Percentiles rank a stretch among this genome's conserved stretches.
Evolutionary conservation across 164 flowering plant species (phyloP).

Genomic region (Vitis labrusca): DNA sequence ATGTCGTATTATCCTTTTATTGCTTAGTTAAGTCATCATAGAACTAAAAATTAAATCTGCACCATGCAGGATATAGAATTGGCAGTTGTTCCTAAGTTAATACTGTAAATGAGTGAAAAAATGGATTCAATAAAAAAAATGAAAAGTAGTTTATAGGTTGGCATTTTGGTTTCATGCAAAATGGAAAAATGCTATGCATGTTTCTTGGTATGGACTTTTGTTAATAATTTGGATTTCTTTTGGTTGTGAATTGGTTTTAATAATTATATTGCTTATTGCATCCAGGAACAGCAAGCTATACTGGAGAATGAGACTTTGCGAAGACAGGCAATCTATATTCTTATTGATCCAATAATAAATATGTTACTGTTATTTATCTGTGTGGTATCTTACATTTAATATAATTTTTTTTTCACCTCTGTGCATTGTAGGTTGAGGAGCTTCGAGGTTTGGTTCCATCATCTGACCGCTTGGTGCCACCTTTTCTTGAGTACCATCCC

Average conservation of each 20-base stretch:
- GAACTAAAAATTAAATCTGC: not conserved
- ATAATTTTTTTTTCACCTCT: not conserved
- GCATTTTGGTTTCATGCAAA: not conserved
- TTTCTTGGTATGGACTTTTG: not conserved
- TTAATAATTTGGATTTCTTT: not conserved
- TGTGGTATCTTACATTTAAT: constrained; percentile 1
- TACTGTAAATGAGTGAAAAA: no score
- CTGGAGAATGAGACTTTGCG: constrained; percentile 71
- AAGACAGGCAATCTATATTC: constrained; percentile 49
- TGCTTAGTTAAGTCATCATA: no score
- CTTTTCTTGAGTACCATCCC: constrained; percentile 43
- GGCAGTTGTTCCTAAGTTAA: not conserved
- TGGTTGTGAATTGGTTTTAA: not conserved
- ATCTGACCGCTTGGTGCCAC: constrained; percentile 24
- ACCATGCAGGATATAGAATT: not conserved
- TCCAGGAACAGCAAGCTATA: constrained; percentile 64
- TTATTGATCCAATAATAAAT: not conserved
- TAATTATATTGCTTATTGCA: not conserved
- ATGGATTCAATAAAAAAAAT: no score
- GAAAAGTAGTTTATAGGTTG: not conserved
- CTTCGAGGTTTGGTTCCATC: constrained; percentile 46
- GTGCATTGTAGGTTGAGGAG: constrained; percentile 57
- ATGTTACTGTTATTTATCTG: not conserved
- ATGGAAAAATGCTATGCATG: not conserved
- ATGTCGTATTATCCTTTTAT: no score